A percentile compares a stretch with the other conserved stretches of the same genome.
These are phyloP conservation scores for Tetrapisispora namnaoensis DNA, from an alignment of 805 yeast genomes.

Conservation along the genomic window DNA sequence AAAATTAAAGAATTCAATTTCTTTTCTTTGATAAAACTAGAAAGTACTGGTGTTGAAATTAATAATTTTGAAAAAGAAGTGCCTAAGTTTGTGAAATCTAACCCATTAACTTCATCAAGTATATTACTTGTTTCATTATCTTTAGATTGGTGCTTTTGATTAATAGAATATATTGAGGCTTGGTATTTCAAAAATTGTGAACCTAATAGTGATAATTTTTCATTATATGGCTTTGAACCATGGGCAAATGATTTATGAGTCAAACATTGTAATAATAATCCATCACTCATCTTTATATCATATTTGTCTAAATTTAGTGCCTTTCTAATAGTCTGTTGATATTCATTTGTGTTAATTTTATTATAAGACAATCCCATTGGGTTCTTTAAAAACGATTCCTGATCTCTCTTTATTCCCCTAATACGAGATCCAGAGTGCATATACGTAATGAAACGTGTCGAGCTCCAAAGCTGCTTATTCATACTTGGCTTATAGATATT, in stretches of 20 bases:
- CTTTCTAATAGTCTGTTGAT: conserved; percentile 20
- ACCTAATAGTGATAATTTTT: conserved; percentile 69
- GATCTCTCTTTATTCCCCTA: conserved; percentile 63
- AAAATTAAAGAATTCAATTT: conserved; percentile 47
- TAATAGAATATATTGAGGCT: conserved; percentile 28
- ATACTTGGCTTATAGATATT: background rate
- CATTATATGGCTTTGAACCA: conserved; percentile 84
- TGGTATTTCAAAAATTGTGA: conserved; percentile 45
- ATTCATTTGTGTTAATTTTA: conserved; percentile 40
- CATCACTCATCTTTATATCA: conserved; percentile 42
- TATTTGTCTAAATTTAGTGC: conserved; percentile 17
- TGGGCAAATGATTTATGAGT: conserved; percentile 95
- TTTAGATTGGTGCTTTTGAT: conserved; percentile 8
- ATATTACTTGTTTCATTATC: conserved; percentile 9
- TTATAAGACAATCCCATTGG: conserved; percentile 45
- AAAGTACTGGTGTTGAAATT: conserved; percentile 40
- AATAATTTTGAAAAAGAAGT: conserved; percentile 42
- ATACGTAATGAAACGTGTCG: conserved; percentile 30
- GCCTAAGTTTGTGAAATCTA: conserved; percentile 53
- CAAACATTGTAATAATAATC: conserved; percentile 61
- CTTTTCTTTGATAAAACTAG: conserved; percentile 41
- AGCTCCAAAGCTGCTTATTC: background rate
- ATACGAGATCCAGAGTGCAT: conserved; percentile 43
- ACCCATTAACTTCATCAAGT: conserved; percentile 30
- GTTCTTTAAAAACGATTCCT: conserved; percentile 43